Conservation (phyloP, 1,284 basidiomycete species). For the Ceratobasidium sp. region DNA sequence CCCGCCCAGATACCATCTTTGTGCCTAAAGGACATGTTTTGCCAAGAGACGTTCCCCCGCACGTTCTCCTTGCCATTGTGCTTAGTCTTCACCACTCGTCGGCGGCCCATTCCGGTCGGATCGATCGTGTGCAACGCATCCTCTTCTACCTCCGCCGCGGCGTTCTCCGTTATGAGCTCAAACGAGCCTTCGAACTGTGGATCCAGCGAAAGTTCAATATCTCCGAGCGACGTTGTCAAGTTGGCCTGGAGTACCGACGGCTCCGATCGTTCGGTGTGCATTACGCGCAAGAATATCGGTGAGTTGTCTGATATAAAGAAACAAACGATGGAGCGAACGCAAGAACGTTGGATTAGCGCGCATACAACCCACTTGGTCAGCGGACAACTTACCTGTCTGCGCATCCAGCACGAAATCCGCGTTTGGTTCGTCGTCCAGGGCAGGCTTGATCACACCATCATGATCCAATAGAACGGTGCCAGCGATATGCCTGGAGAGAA, state of each 20-base stretch:
- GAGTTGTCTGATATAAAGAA: conserved; percentile 7
- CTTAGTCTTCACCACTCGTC: not conserved
- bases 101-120: conserved; percentile 27
- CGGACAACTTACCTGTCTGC: conserved; percentile 17
- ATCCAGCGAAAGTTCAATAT: conserved; percentile 29
- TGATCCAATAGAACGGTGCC: conserved; percentile 39
- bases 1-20: conserved; percentile 25
- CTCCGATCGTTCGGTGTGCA: conserved; percentile 33
- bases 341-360: not conserved
- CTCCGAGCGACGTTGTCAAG: conserved; percentile 17
- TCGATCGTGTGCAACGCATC: conserved; percentile 22
- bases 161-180: conserved; percentile 21
- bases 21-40: conserved; percentile 28
- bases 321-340: not conserved
- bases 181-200: conserved; percentile 29
- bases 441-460: conserved; percentile 13
- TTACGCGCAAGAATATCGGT: conserved; percentile 38
- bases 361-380: conserved; percentile 23
- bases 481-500: conserved; percentile 27
- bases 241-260: conserved; percentile 25
- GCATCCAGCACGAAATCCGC: conserved; percentile 28
- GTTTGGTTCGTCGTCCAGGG: not conserved
- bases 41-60: conserved; percentile 13
- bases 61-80: conserved; percentile 15
- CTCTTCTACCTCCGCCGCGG: conserved; percentile 23